Base-by-base conservation (phyloP, 1,139 yeast genomes). In the Lodderomyces margitis region DNA sequence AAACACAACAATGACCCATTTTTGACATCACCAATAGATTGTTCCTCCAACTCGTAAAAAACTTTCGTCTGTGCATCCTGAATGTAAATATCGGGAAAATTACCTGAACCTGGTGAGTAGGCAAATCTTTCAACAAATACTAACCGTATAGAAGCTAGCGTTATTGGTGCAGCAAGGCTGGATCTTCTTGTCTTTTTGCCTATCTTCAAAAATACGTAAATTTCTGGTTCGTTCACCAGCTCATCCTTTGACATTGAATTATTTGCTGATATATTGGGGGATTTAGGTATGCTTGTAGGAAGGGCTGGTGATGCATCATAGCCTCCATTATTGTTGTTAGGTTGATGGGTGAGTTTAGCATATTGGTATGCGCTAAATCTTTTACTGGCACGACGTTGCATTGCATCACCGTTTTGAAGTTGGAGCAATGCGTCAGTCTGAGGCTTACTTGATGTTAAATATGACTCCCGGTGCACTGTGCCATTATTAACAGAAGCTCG, bases 331-430 rank as follows among this genome's bases (percentile, higher is more conserved):
- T 47, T 42, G 15, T 21, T 27, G 15, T 40, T 25, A 21, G 39
- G 17, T 12, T 37, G 70, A 49, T 78, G 81, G 0, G 89, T 74
- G 19, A 87, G 71, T 53, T 85, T 87, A 1, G 95, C 91, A 63
- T 84, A 86, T 56, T 92, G 98, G 50, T 89, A 92, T 0, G 97
- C 96, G 20, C 96, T 87, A 57, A 85, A 92, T 46, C 98, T 68
- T 51, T 88, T 79, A 0, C 97, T 89, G 0, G 98, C 98, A 46
- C 97, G 76, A 50, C 98, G 75, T 63, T 86, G 95, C 36, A 92
- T 65, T 1, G 86, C 84, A 44, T 85, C 87, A 2, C 91, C 87
- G 37, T 83, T 80, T 54, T 89, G 96, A 16, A 91, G 69, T 50
- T 87, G 88, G 0, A 81, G 72, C 21, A 89, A 66, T 0, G 96